A percentile compares a stretch with the other conserved stretches of the same genome.
phyloP scores from a whole-genome alignment of 352 stramenopile species.

The Globisporangium paroecandrum region DNA sequence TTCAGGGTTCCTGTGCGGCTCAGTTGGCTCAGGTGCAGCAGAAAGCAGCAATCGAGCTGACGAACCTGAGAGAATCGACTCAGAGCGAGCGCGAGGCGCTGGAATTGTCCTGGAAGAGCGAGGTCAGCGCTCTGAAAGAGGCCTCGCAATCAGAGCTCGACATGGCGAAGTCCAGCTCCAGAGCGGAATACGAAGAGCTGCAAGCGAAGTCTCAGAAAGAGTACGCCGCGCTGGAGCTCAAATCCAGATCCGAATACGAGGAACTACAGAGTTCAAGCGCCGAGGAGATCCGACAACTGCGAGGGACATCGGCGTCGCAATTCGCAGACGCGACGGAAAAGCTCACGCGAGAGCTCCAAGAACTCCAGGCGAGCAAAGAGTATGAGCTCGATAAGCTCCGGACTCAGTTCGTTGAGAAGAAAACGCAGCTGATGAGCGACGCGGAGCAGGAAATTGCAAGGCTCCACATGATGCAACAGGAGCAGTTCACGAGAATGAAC shows the following conservation, averaged over 20 bases:
- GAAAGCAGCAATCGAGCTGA: slow-evolving; percentile 2
- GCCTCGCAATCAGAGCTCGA: slow-evolving; percentile 26
- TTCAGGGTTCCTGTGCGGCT: slow-evolving; percentile 26
- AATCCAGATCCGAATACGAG: slow-evolving; percentile 23
- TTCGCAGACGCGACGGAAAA: slow-evolving; percentile 25
- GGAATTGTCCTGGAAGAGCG: background rate
- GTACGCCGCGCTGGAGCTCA: slow-evolving; percentile 20
- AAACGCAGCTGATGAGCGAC: slow-evolving; percentile 19
- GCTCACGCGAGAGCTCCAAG: slow-evolving; percentile 24
- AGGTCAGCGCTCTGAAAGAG: slow-evolving; percentile 20
- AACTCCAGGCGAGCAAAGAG: slow-evolving; percentile 24
- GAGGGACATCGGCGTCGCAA: slow-evolving; percentile 20
- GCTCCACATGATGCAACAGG: slow-evolving; percentile 26
- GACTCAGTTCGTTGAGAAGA: slow-evolving; percentile 20
- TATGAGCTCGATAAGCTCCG: slow-evolving; percentile 23
- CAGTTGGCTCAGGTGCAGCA: slow-evolving; percentile 17
- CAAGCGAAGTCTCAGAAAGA: slow-evolving; percentile 21
- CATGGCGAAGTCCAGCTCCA: slow-evolving; percentile 18
- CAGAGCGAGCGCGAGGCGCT: slow-evolving; percentile 6
- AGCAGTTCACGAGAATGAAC: slow-evolving; percentile 31
- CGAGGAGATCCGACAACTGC: slow-evolving; percentile 26
- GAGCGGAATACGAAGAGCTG: slow-evolving; percentile 24
- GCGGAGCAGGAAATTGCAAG: slow-evolving; percentile 23
- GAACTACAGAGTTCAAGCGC: slow-evolving; percentile 23
- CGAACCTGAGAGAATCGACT: slow-evolving; percentile 6